phyloP scores from a whole-genome alignment of 371 early-diverging fungal genomes.

The Parasitella parasitica region DNA sequence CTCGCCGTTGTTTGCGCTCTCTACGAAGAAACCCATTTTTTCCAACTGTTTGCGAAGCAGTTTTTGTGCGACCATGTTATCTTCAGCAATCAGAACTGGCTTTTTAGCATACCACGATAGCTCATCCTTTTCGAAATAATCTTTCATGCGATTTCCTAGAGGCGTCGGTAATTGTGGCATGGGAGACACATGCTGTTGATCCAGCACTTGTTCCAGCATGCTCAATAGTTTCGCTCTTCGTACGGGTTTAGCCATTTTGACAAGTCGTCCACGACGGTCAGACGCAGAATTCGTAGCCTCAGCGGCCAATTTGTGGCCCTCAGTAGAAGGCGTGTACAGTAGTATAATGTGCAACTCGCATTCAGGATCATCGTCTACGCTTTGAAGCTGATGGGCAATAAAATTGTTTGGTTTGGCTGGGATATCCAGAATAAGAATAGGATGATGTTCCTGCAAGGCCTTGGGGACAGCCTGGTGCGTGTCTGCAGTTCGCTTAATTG shows the following conservation, averaged over 20 bases:
- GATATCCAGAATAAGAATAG: conserved; percentile 41
- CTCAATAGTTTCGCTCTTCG: conserved; percentile 51
- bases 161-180: conserved; percentile 5
- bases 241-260: conserved; percentile 60
- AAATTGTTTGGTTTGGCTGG: conserved; percentile 41
- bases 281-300: conserved; percentile 42
- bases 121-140: conserved; percentile 37
- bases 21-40: conserved; percentile 49
- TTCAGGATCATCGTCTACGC: conserved; percentile 47
- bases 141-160: conserved; percentile 29
- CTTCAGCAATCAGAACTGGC: conserved; percentile 51
- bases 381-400: conserved; percentile 43
- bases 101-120: conserved; percentile 32
- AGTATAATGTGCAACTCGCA: conserved; percentile 46
- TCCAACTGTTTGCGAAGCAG: conserved; percentile 43
- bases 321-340: conserved; percentile 46
- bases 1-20: conserved; percentile 51
- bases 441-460: conserved; percentile 42
- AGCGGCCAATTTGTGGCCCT: conserved; percentile 44
- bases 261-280: conserved; percentile 43
- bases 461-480: conserved; percentile 41
- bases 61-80: conserved; percentile 52
- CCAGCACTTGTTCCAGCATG: conserved; percentile 35
- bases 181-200: conserved; percentile 16
- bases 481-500: conserved; percentile 28